Conservation (phyloP, 495 filamentous ascomycete species). For the Penicillium psychrofluorescens region DNA sequence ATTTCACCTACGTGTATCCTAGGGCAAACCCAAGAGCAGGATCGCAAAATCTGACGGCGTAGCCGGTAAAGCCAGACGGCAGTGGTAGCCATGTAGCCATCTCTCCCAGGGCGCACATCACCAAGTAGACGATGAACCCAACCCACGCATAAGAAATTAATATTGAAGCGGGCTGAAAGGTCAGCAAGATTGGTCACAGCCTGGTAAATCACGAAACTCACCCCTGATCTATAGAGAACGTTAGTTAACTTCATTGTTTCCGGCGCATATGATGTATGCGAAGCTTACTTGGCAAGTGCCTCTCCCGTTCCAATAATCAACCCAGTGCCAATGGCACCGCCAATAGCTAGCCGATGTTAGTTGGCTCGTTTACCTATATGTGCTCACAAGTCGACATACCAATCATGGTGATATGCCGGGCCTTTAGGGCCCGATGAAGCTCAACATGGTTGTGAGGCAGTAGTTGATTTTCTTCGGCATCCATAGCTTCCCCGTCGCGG, state of each 20-base stretch:
- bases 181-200: constrained; percentile 4
- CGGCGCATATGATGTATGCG: neutral
- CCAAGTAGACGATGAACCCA: constrained; percentile 54
- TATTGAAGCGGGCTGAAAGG: constrained; percentile 59
- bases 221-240: constrained; percentile 24
- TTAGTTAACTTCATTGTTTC: constrained; percentile 2
- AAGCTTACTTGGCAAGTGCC: constrained; percentile 48
- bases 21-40: constrained; percentile 63
- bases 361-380: neutral
- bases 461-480: constrained; percentile 19
- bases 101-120: constrained; percentile 61
- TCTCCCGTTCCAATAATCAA: constrained; percentile 60
- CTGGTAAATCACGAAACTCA: constrained; percentile 13
- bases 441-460: constrained; percentile 22
- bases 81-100: constrained; percentile 64
- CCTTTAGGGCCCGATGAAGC: constrained; percentile 64
- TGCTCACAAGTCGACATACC: constrained; percentile 11
- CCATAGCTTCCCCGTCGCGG: constrained; percentile 16
- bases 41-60: constrained; percentile 58
- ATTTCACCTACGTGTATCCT: constrained; percentile 45
- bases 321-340: constrained; percentile 78
- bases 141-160: constrained; percentile 61
- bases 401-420: constrained; percentile 83
- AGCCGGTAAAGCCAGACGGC: constrained; percentile 51
- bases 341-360: constrained; percentile 50